A percentile compares a stretch with the other conserved stretches of the same genome.
Evolutionary conservation across 2,329 filamentous ascomycete species (phyloP).

Genomic region (Trichophyton equinum): DNA sequence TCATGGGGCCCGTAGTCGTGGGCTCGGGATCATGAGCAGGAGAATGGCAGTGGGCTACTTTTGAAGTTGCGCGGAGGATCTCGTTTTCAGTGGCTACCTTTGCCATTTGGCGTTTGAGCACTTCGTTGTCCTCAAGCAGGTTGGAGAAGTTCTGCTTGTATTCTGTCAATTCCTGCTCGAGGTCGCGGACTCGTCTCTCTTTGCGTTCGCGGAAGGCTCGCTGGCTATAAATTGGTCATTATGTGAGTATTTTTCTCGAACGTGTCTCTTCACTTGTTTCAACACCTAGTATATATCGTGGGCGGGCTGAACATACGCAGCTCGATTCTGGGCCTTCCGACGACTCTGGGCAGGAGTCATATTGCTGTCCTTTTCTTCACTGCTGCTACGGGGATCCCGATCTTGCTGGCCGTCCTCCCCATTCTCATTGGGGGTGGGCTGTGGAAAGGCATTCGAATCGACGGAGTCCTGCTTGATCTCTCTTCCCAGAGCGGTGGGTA

Average conservation of each 20-base stretch:
- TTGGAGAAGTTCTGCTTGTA: conserved; percentile 63
- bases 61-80: conserved; percentile 70
- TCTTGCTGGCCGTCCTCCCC: conserved; percentile 2
- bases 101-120: conserved; percentile 70
- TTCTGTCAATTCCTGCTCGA: conserved; percentile 69
- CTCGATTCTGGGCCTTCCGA: conserved; percentile 59
- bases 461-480: not conserved
- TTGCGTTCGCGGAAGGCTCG: conserved; percentile 93
- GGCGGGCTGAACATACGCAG: conserved; percentile 46
- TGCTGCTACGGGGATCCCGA: conserved; percentile 27
- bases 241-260: not conserved
- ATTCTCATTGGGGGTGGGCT: not conserved
- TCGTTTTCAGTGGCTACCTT: conserved; percentile 83
- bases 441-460: conserved; percentile 3
- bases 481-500: not conserved
- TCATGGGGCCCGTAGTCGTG: conserved; percentile 53
- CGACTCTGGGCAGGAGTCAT: conserved; percentile 45
- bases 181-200: conserved; percentile 83
- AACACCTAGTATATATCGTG: not conserved
- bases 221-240: conserved; percentile 49
- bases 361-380: conserved; percentile 43
- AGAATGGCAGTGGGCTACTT: conserved; percentile 25
- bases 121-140: conserved; percentile 72
- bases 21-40: conserved; percentile 22
- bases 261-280: not conserved